phyloP scores from a whole-genome alignment of 306 rosid genomes.

The Spatholobus suberectus region DNA sequence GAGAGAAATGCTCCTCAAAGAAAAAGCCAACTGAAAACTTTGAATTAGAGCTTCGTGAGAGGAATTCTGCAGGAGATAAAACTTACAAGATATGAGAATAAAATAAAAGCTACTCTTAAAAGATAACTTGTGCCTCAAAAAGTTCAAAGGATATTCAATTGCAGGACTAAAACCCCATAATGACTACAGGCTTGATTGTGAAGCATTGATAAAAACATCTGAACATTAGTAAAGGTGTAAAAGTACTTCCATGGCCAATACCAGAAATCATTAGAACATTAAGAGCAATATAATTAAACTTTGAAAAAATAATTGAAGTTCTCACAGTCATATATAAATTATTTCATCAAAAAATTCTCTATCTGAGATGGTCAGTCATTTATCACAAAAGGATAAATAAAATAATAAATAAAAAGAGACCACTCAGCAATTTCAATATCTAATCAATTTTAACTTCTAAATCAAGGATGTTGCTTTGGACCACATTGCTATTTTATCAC shows the following conservation, averaged over 20 bases:
- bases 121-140: constrained; percentile 8
- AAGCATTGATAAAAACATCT: constrained; percentile 4
- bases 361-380: neutral
- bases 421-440: neutral
- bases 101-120: neutral
- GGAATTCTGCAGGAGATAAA: constrained; percentile 72
- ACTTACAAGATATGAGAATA: constrained; percentile 35
- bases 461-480: neutral
- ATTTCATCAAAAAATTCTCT: neutral
- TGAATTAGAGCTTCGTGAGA: constrained; percentile 82
- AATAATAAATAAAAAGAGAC: neutral
- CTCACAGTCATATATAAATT: neutral
- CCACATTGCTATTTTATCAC: neutral
- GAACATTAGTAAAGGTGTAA: neutral
- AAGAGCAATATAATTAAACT: neutral
- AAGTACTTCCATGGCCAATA: neutral
- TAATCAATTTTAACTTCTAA: constrained; percentile 13
- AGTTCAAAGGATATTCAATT: neutral
- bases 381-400: neutral
- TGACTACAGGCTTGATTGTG: neutral
- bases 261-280: constrained; percentile 25
- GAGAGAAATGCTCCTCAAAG: constrained; percentile 81
- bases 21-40: constrained; percentile 90
- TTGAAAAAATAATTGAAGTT: neutral
- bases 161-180: neutral